Percentiles rank a stretch among this genome's conserved stretches.
Evolutionary conservation across 2,329 filamentous ascomycete genomes (phyloP).

Genomic region (Corinectria fuckeliana): DNA sequence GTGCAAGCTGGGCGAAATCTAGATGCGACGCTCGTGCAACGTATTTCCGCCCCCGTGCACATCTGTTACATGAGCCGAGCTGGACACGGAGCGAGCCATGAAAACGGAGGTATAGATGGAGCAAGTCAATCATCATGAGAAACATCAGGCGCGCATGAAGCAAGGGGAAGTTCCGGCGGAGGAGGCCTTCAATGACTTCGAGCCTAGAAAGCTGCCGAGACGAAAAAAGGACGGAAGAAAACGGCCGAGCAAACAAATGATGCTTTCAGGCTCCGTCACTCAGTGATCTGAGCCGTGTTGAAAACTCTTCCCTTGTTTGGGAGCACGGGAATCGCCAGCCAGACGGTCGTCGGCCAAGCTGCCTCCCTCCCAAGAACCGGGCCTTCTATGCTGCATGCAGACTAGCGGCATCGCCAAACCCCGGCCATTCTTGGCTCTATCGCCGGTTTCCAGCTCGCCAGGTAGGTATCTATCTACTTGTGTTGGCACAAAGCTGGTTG

Average conservation of each 20-base stretch:
- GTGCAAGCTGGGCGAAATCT: constrained; percentile 23
- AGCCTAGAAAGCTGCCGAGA: not conserved
- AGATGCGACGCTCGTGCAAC: constrained; percentile 30
- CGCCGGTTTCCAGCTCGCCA: not conserved
- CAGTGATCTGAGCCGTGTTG: not conserved
- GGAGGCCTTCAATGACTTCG: not conserved
- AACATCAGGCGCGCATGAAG: not conserved
- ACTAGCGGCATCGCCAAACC: not conserved
- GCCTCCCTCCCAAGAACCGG: not conserved
- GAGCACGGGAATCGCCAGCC: not conserved
- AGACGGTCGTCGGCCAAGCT: too few species aligned
- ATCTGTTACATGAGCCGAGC: not conserved
- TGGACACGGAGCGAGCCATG: not conserved
- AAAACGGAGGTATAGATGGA: not conserved
- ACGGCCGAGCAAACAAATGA: too few species aligned
- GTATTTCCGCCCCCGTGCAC: constrained; percentile 5
- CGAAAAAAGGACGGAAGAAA: too few species aligned
- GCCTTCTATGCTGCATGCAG: not conserved
- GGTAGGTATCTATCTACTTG: too few species aligned
- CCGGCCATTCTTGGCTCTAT: not conserved
- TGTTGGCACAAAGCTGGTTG: not conserved
- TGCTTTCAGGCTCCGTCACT: not conserved
- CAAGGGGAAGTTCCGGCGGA: not conserved
- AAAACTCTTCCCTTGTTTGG: not conserved
- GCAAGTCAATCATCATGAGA: not conserved